These are phyloP conservation scores for Penicillium macrosclerotiorum DNA, from an alignment of 495 filamentous ascomycete genomes.

Conservation along the genomic window DNA sequence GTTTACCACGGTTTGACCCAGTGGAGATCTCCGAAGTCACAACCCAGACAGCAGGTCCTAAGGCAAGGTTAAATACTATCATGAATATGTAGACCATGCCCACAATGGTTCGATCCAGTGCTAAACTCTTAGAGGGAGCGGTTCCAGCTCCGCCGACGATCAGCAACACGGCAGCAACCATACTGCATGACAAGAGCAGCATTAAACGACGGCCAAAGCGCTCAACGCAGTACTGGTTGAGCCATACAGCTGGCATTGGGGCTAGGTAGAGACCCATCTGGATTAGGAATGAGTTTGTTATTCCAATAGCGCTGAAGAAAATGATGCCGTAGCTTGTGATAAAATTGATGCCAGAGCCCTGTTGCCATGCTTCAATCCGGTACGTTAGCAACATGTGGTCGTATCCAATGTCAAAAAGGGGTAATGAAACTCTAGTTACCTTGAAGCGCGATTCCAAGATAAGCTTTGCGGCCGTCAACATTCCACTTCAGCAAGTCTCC, in stretches of 20 bases:
- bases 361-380: conserved; percentile 75
- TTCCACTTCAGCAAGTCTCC: no score
- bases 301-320: conserved; percentile 61
- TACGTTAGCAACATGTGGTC: conserved; percentile 62
- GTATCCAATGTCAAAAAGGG: no score
- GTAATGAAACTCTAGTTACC: no score
- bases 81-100: neutral
- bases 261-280: conserved; percentile 59
- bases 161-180: no score
- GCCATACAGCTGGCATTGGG: conserved; percentile 65
- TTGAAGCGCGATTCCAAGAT: conserved; percentile 14
- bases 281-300: conserved; percentile 60
- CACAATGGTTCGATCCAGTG: neutral
- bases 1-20: conserved; percentile 64
- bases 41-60: conserved; percentile 62
- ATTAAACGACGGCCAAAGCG: conserved; percentile 65
- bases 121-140: conserved; percentile 23
- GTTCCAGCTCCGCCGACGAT: no score
- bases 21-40: conserved; percentile 70
- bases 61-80: neutral
- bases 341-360: conserved; percentile 69
- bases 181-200: no score
- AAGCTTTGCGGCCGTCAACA: no score
- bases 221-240: conserved; percentile 65
- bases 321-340: conserved; percentile 73